A percentile compares a stretch with the other conserved stretches of the same genome.
phyloP scores from a whole-genome alignment of 1,284 basidiomycete species.

The Ustilago vetiveriae region DNA sequence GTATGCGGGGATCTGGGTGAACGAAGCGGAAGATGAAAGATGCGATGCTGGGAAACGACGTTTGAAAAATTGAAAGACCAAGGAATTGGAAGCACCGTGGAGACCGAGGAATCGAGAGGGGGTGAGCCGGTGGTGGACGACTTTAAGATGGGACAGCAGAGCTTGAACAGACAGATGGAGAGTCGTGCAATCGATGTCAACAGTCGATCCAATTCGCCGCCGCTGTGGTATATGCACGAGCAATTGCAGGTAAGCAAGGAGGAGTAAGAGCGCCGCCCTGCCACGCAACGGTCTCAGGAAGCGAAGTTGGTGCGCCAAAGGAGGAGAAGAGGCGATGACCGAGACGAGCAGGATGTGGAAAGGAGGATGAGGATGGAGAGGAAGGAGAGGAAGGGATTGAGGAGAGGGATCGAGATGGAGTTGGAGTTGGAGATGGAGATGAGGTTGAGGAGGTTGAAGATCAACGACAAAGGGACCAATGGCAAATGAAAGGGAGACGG shows the following conservation, averaged over 20 bases:
- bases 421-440: neutral
- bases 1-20: conserved; percentile 17
- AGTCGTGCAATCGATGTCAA: no score
- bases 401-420: neutral
- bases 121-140: no score
- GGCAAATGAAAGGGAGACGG: neutral
- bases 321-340: neutral
- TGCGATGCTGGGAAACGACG: conserved; percentile 11
- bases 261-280: neutral
- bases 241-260: neutral
- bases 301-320: neutral
- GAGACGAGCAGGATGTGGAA: neutral
- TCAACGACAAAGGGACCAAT: no score
- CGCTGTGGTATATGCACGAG: no score
- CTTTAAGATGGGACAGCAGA: no score
- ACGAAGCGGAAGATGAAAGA: conserved; percentile 13
- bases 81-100: no score
- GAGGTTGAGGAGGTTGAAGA: neutral
- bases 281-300: neutral
- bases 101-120: no score
- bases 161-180: neutral
- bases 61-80: no score
- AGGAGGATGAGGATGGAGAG: neutral
- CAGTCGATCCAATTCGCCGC: no score
- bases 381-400: neutral